Percentiles rank a stretch among this genome's conserved stretches.
Evolutionary conservation across 2,329 filamentous ascomycete species (phyloP).

Genomic region (Neofusicoccum ribis): DNA sequence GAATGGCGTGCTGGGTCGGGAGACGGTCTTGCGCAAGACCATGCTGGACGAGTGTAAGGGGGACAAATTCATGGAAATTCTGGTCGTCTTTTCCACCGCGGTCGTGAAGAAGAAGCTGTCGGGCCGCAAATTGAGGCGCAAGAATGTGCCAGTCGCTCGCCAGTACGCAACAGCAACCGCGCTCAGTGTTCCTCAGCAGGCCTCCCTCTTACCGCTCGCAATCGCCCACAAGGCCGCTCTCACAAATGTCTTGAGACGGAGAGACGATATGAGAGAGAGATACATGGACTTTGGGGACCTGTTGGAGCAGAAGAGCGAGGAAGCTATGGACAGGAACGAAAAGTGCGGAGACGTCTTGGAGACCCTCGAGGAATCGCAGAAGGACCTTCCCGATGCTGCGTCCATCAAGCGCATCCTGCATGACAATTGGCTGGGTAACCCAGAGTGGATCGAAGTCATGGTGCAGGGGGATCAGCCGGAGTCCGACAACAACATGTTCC

Average conservation of each 20-base stretch:
- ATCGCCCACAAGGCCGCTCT: slow-evolving; percentile 73
- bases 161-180: slow-evolving; percentile 48
- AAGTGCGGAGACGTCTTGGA: slow-evolving; percentile 35
- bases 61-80: slow-evolving; percentile 82
- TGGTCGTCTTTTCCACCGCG: slow-evolving; percentile 79
- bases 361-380: slow-evolving; percentile 20
- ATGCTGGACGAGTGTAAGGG: slow-evolving; percentile 97
- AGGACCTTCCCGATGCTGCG: slow-evolving; percentile 28
- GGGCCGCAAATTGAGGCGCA: slow-evolving; percentile 49
- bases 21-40: slow-evolving; percentile 81
- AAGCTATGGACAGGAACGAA: slow-evolving; percentile 57
- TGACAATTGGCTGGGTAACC: slow-evolving; percentile 77
- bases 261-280: slow-evolving; percentile 57
- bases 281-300: slow-evolving; percentile 66
- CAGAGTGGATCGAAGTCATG: slow-evolving; percentile 71
- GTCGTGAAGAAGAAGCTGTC: slow-evolving; percentile 72
- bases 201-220: slow-evolving; percentile 62
- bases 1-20: slow-evolving; percentile 76
- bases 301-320: slow-evolving; percentile 62
- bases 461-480: slow-evolving; percentile 64
- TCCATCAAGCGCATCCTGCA: slow-evolving; percentile 60
- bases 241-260: slow-evolving; percentile 58
- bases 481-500: slow-evolving; percentile 63
- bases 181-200: slow-evolving; percentile 34
- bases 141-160: slow-evolving; percentile 46